Evolutionary conservation across 257 asterid species (phyloP).

Genomic region (Anisodus acutangulus): DNA sequence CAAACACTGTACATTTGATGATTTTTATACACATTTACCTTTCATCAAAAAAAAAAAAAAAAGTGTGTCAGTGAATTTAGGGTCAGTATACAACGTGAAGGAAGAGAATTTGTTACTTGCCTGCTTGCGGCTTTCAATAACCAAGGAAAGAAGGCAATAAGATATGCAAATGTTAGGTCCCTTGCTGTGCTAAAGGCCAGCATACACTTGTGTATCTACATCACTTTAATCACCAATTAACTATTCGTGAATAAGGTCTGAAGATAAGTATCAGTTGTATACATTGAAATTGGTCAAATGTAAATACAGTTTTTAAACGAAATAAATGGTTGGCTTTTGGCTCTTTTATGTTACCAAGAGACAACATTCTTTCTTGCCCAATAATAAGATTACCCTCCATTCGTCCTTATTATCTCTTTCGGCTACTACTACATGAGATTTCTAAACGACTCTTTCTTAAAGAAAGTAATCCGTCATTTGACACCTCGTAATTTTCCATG

Average conservation of each 20-base stretch:
- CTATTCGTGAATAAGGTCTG: not conserved
- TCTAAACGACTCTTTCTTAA: not conserved
- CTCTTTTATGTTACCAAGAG: constrained; percentile 1
- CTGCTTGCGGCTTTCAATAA: not conserved
- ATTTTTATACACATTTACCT: no score
- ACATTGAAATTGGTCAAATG: not conserved
- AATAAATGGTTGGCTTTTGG: not conserved
- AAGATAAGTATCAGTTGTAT: not conserved
- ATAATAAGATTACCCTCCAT: not conserved
- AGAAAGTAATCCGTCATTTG: not conserved
- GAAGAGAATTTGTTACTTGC: not conserved
- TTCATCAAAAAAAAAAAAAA: no score
- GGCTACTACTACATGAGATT: not conserved
- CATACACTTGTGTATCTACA: not conserved
- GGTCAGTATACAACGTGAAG: not conserved
- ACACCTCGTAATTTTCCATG: not conserved
- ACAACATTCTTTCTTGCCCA: not conserved
- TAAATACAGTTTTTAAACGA: not conserved
- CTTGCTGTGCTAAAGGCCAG: not conserved
- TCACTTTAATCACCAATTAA: not conserved
- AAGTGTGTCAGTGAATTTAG: not conserved
- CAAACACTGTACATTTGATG: no score
- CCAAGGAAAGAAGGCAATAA: not conserved
- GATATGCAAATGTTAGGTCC: not conserved
- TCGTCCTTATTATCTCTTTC: not conserved